These are phyloP conservation scores for Fusarium sp. DNA, from an alignment of 2,329 filamentous ascomycete genomes.

Conservation along the genomic window DNA sequence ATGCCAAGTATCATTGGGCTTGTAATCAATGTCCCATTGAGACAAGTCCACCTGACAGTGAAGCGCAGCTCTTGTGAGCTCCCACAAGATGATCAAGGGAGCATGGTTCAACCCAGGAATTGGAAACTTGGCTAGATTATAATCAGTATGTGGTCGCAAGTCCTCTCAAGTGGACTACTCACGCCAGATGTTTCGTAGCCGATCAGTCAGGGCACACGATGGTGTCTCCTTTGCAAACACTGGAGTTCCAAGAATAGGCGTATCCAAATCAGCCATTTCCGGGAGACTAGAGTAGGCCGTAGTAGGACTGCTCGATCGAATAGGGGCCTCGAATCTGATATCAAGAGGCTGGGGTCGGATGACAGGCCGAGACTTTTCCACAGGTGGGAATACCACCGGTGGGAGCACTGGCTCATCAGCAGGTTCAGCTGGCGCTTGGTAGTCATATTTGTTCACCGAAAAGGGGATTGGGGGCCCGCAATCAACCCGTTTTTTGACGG, in stretches of 20 bases:
- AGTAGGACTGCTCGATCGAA: slow-evolving; percentile 20
- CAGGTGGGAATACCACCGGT: slow-evolving; percentile 5
- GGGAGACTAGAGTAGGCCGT: slow-evolving; percentile 34
- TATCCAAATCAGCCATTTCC: slow-evolving; percentile 26
- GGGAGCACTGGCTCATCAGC: slow-evolving; percentile 20
- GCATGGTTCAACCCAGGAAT: slow-evolving; percentile 51
- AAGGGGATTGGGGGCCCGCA: not conserved
- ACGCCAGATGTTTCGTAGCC: slow-evolving; percentile 53
- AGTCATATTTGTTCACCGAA: slow-evolving; percentile 7
- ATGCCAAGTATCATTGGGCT: slow-evolving; percentile 49
- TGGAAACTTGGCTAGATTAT: slow-evolving; percentile 50
- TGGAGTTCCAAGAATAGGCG: slow-evolving; percentile 3
- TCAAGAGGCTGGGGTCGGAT: slow-evolving; percentile 1
- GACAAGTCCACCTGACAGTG: slow-evolving; percentile 55
- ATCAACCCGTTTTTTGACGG: not conserved
- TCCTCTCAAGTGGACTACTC: slow-evolving; percentile 31
- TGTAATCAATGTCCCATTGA: slow-evolving; percentile 49
- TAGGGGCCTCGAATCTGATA: not conserved
- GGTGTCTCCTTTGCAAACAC: not conserved
- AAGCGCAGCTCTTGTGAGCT: slow-evolving; percentile 57
- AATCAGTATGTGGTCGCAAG: not conserved
- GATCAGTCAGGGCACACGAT: slow-evolving; percentile 34
- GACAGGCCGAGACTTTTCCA: not conserved
- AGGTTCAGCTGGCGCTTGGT: slow-evolving; percentile 17
- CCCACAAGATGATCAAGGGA: slow-evolving; percentile 61